Evolutionary conservation across 257 asterid genomes (phyloP).

Genomic region (Catharanthus roseus): DNA sequence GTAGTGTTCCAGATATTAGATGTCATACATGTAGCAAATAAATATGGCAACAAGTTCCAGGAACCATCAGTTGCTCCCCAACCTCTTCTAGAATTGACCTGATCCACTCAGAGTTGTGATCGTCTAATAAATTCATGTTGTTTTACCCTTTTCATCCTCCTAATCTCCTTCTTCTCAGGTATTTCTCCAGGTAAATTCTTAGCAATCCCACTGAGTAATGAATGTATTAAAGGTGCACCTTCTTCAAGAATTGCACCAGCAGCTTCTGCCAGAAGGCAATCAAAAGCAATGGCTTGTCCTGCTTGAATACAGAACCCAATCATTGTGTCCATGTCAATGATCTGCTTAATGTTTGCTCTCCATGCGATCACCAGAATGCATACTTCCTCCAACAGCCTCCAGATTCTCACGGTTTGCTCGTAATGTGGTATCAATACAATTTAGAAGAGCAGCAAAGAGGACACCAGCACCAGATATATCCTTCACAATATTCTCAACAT

Average conservation of each 20-base stretch:
- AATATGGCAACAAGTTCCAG: slow-evolving; percentile 89
- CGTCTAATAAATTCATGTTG: slow-evolving; percentile 49
- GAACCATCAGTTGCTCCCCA: slow-evolving; percentile 87
- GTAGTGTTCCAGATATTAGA: slow-evolving; percentile 80
- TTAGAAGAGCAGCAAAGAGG: slow-evolving; percentile 86
- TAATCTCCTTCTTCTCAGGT: slow-evolving; percentile 81
- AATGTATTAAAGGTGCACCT: slow-evolving; percentile 91
- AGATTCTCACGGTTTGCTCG: slow-evolving; percentile 90
- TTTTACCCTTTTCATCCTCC: slow-evolving; percentile 91
- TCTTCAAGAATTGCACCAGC: slow-evolving; percentile 71
- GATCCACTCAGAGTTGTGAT: slow-evolving; percentile 90
- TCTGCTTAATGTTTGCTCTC: slow-evolving; percentile 75
- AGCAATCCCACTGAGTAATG: slow-evolving; percentile 67
- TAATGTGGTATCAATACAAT: slow-evolving; percentile 85
- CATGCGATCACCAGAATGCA: slow-evolving; percentile 81
- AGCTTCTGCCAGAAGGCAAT: slow-evolving; percentile 83
- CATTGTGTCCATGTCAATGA: slow-evolving; percentile 93
- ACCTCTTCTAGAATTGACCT: slow-evolving; percentile 82
- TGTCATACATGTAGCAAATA: slow-evolving; percentile 85
- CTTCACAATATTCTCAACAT: slow-evolving; percentile 88
- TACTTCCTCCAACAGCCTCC: slow-evolving; percentile 88
- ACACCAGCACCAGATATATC: slow-evolving; percentile 82
- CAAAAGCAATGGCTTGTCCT: slow-evolving; percentile 85
- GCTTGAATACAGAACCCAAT: slow-evolving; percentile 96
- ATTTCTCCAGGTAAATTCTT: slow-evolving; percentile 79